Percentiles rank a stretch among this genome's conserved stretches.
phyloP scores from a whole-genome alignment of 106 monocot species.

The Allium sativum region DNA sequence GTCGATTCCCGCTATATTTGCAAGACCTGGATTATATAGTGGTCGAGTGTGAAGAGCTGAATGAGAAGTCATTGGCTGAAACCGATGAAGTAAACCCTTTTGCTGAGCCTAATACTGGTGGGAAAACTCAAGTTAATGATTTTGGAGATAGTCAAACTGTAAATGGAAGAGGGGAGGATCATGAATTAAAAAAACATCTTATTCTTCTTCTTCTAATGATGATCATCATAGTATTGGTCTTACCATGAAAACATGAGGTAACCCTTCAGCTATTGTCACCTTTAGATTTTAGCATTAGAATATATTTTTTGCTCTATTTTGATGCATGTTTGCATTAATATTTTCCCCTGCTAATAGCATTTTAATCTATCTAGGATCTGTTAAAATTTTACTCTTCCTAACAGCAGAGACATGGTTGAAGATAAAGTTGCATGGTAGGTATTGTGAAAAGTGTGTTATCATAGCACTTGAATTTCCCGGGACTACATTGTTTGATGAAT shows the following conservation, averaged over 20 bases:
- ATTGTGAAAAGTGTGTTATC: too few relatives aligned
- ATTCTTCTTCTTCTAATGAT: slow-evolving; percentile 7
- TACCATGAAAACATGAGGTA: slow-evolving; percentile 2
- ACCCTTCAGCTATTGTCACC: neutral
- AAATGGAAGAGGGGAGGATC: neutral
- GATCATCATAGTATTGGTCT: neutral
- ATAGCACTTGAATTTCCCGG: too few relatives aligned
- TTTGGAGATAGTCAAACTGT: neutral
- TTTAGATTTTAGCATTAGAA: too few relatives aligned
- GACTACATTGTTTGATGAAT: too few relatives aligned
- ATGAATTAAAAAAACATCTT: neutral
- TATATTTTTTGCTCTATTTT: too few relatives aligned
- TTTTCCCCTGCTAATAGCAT: too few relatives aligned
- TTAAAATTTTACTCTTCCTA: too few relatives aligned
- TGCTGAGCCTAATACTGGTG: slow-evolving; percentile 3
- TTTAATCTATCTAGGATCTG: too few relatives aligned
- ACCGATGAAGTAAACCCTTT: slow-evolving; percentile 8
- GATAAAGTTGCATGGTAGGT: too few relatives aligned
- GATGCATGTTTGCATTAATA: too few relatives aligned
- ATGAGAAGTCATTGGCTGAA: slow-evolving; percentile 3
- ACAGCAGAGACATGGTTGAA: too few relatives aligned
- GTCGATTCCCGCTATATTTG: slow-evolving; percentile 15
- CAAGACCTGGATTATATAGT: slow-evolving; percentile 33
- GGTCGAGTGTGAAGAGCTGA: slow-evolving; percentile 13
- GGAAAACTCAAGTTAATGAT: neutral